phyloP scores from a whole-genome alignment of 164 flowering plant species.

The Vitis amurensis region DNA sequence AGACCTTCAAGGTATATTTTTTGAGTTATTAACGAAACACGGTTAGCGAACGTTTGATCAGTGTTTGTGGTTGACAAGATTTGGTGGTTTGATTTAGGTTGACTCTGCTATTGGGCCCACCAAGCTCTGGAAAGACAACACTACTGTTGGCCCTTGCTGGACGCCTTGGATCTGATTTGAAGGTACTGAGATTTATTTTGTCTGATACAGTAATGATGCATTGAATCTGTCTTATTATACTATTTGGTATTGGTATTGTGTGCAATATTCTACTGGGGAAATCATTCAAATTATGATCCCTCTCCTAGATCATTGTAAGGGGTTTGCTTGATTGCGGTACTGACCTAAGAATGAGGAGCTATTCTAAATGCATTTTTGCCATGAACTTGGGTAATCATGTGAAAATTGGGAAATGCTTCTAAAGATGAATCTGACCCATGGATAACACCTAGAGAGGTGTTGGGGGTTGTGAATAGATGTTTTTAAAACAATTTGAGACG shows the following conservation, averaged over 20 bases:
- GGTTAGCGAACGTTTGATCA: not conserved
- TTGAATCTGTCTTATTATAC: not conserved
- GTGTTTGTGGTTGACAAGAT: conserved; percentile 1
- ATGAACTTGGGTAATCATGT: too few relatives aligned
- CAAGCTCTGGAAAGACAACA: conserved; percentile 98
- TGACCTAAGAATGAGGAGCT: not conserved
- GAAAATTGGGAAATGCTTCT: too few relatives aligned
- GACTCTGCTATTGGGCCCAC: conserved; percentile 94
- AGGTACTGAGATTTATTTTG: conserved; percentile 51
- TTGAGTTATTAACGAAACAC: not conserved
- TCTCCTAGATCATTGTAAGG: not conserved
- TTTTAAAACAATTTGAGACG: too few relatives aligned
- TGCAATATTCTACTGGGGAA: not conserved
- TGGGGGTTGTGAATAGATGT: too few relatives aligned
- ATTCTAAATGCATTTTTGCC: not conserved
- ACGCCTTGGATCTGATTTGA: conserved; percentile 62
- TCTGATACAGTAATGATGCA: not conserved
- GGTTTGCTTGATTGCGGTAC: not conserved
- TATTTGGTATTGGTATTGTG: not conserved
- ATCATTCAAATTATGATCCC: not conserved
- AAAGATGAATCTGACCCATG: too few relatives aligned
- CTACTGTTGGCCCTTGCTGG: conserved; percentile 94
- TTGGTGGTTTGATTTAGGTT: conserved; percentile 42
- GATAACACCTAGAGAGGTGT: too few relatives aligned
- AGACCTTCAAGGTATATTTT: conserved; percentile 79